These are phyloP conservation scores for Lachancea kluyveri DNA, from an alignment of 805 yeast genomes.

Conservation along the genomic window DNA sequence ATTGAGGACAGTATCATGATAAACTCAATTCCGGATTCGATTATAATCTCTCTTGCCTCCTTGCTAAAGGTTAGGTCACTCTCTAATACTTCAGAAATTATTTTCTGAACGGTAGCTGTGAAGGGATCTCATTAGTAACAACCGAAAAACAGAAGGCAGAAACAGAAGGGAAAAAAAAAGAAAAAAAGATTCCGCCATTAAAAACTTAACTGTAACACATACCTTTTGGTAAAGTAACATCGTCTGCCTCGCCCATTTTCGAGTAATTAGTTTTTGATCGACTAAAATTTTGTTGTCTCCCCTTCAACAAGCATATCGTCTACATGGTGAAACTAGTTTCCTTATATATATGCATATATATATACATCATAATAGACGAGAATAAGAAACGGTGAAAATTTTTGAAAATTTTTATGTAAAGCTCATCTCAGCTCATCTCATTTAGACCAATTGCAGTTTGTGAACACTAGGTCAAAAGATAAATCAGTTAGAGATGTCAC, in stretches of 20 bases:
- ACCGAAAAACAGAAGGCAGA: background rate
- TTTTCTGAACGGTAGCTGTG: conserved; percentile 89
- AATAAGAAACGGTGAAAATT: too few species aligned
- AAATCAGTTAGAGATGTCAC: too few species aligned
- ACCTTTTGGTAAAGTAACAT: conserved; percentile 40
- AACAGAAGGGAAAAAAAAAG: too few species aligned
- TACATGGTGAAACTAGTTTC: too few species aligned
- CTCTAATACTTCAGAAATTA: conserved; percentile 84
- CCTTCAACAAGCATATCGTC: too few species aligned
- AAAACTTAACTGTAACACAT: conserved; percentile 11
- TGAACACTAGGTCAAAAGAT: too few species aligned
- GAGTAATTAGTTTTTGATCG: background rate
- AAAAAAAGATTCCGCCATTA: too few species aligned
- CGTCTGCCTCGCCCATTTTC: conserved; percentile 28
- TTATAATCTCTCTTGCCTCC: conserved; percentile 90
- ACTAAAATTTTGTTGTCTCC: too few species aligned
- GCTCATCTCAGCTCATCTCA: conserved; percentile 12
- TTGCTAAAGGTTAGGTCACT: conserved; percentile 82
- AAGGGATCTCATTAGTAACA: conserved; percentile 2
- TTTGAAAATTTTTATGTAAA: conserved; percentile 6
- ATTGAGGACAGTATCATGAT: conserved; percentile 92
- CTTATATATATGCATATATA: too few species aligned
- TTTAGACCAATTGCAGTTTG: too few species aligned
- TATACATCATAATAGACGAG: too few species aligned
- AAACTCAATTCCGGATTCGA: conserved; percentile 94